Conservation (phyloP, 176 grass and related monocot species). For the Thinopyrum elongatum region DNA sequence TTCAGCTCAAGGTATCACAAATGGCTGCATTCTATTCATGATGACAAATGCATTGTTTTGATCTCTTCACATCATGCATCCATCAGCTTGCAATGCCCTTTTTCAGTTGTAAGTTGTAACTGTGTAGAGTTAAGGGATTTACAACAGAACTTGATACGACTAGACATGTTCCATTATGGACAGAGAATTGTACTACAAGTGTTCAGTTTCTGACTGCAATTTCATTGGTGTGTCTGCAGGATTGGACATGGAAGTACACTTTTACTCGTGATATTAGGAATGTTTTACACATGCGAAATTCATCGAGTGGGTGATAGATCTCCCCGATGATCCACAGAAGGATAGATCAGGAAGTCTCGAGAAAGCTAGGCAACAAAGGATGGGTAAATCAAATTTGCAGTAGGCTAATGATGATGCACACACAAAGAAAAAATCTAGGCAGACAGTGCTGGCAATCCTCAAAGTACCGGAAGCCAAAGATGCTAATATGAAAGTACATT, state of each 20-base stretch:
- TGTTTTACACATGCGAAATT: not conserved
- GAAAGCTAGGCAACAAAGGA: not conserved
- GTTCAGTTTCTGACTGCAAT: not conserved
- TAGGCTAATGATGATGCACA: not conserved
- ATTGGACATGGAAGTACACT: not conserved
- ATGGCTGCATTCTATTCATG: not conserved
- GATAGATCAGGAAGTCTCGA: not conserved
- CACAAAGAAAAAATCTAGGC: not conserved
- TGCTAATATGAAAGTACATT: not conserved
- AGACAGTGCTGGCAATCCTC: not conserved
- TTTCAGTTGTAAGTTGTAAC: not conserved
- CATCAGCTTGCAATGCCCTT: not conserved
- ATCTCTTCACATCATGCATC: not conserved
- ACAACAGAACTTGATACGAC: not conserved
- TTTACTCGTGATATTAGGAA: not conserved
- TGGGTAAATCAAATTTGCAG: not conserved
- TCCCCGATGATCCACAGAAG: not conserved
- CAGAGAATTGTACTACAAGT: not conserved
- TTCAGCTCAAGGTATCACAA: not conserved
- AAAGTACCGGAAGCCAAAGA: not conserved
- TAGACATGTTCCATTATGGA: not conserved
- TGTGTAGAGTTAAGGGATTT: not conserved
- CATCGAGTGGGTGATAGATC: not conserved
- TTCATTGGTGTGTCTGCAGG: not conserved
- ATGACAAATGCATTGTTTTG: not conserved